Evolutionary conservation across 208 protist genomes (phyloP).

Genomic region (Leishmania turanica): DNA sequence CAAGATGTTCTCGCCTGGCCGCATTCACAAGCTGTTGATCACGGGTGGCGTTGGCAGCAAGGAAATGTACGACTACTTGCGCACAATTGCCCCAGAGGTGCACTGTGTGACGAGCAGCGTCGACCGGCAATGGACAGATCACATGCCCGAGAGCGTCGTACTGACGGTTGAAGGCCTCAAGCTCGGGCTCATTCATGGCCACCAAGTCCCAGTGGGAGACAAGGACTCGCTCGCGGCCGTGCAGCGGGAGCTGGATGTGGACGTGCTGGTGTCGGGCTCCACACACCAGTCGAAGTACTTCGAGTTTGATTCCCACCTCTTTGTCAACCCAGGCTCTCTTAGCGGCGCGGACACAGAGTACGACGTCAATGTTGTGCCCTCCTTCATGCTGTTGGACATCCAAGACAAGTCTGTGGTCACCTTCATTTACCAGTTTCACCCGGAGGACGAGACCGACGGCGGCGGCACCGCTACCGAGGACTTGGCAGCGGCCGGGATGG

Average conservation of each 20-base stretch:
- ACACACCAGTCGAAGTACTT: constrained; percentile 93
- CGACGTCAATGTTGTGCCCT: constrained; percentile 81
- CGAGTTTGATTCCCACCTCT: constrained; percentile 96
- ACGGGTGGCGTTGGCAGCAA: constrained; percentile 98
- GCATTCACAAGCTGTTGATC: constrained; percentile 98
- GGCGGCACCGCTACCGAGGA: constrained; percentile 12
- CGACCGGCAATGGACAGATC: constrained; percentile 72
- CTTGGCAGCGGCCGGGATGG: constrained; percentile 8
- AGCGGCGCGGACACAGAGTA: constrained; percentile 94
- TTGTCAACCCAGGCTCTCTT: constrained; percentile 99
- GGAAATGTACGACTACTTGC: constrained; percentile 96
- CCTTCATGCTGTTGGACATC: constrained; percentile 98
- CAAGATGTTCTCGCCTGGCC: constrained; percentile 94
- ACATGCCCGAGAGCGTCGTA: constrained; percentile 91
- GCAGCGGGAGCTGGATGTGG: constrained; percentile 97
- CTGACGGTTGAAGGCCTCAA: constrained; percentile 96
- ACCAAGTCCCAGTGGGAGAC: constrained; percentile 97
- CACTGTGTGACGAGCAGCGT: constrained; percentile 97
- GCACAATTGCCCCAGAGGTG: constrained; percentile 94
- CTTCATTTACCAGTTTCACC: constrained; percentile 76
- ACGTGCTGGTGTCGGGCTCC: constrained; percentile 97
- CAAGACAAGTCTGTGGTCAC: constrained; percentile 79
- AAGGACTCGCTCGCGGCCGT: constrained; percentile 93
- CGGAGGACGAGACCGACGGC: constrained; percentile 15
- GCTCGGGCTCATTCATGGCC: constrained; percentile 98